Conservation (phyloP, 768 basidiomycete species). For the Pisolithus albus region DNA sequence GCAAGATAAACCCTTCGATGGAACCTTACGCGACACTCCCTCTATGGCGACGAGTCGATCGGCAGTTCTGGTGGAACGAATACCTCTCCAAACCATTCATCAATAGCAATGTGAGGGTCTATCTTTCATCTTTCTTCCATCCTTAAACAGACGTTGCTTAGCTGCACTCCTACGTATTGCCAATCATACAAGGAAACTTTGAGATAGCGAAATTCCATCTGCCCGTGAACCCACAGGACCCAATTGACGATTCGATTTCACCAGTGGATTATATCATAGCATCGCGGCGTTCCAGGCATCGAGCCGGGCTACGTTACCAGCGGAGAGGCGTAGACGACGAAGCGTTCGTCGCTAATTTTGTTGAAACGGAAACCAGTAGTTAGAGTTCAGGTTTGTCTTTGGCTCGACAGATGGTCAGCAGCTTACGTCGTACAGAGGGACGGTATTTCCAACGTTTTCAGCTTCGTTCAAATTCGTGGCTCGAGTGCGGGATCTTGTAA, state of each 20-base stretch:
- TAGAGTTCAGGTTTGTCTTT: constrained; percentile 58
- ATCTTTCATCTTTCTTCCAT: neutral
- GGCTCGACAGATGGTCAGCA: neutral
- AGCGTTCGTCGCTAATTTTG: constrained; percentile 92
- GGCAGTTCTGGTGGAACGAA: constrained; percentile 96
- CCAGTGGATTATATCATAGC: constrained; percentile 74
- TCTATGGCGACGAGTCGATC: constrained; percentile 85
- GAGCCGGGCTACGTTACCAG: constrained; percentile 92
- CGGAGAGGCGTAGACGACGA: constrained; percentile 90
- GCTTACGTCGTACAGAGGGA: constrained; percentile 50
- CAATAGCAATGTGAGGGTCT: constrained; percentile 67
- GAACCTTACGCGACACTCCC: constrained; percentile 79
- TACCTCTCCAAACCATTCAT: constrained; percentile 78
- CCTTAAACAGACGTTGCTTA: constrained; percentile 20
- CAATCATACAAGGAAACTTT: constrained; percentile 91
- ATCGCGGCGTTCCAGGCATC: constrained; percentile 79
- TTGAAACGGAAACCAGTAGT: constrained; percentile 91
- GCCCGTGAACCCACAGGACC: constrained; percentile 32
- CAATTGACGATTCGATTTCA: constrained; percentile 33
- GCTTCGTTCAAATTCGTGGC: constrained; percentile 86
- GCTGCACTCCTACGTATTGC: constrained; percentile 81
- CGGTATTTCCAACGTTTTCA: constrained; percentile 68
- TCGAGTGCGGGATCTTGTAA: constrained; percentile 51
- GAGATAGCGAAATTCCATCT: constrained; percentile 67
- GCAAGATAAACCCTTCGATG: constrained; percentile 44